These are phyloP conservation scores for Phytophthora hybrid DNA, from an alignment of 352 stramenopile genomes.

Conservation along the genomic window DNA sequence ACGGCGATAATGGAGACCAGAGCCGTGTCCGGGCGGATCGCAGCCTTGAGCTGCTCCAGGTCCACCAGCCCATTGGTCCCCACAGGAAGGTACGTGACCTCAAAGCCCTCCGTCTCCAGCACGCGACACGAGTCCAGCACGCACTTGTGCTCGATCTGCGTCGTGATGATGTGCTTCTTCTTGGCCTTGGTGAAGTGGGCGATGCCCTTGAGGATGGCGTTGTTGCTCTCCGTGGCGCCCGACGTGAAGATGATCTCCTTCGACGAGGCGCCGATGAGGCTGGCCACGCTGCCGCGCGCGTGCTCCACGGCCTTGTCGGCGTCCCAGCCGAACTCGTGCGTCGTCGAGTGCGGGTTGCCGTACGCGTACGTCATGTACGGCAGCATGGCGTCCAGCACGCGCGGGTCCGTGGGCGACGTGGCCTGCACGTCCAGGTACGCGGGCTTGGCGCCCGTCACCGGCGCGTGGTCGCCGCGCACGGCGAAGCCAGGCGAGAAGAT, in stretches of 20 bases:
- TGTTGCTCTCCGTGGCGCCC: slow-evolving; percentile 99
- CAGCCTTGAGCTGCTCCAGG: slow-evolving; percentile 93
- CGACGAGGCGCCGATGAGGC: slow-evolving; percentile 94
- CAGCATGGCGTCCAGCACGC: slow-evolving; percentile 99
- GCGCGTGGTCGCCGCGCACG: slow-evolving; percentile 64
- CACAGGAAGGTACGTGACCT: slow-evolving; percentile 98
- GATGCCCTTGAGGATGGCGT: slow-evolving; percentile 98
- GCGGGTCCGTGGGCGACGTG: slow-evolving; percentile 98
- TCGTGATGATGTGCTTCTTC: slow-evolving; percentile 99
- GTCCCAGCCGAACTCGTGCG: slow-evolving; percentile 99
- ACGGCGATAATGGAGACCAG: slow-evolving; percentile 99
- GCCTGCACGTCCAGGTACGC: slow-evolving; percentile 97
- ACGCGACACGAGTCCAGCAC: slow-evolving; percentile 98
- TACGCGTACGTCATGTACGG: slow-evolving; percentile 97
- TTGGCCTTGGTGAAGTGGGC: slow-evolving; percentile 95
- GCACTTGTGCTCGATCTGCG: slow-evolving; percentile 97
- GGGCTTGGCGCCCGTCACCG: slow-evolving; percentile 77
- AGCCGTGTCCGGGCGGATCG: slow-evolving; percentile 96
- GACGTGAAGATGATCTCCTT: slow-evolving; percentile 99
- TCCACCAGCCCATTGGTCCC: slow-evolving; percentile 95
- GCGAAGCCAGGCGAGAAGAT: slow-evolving; percentile 90
- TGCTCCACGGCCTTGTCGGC: slow-evolving; percentile 96
- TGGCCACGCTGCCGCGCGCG: slow-evolving; percentile 87
- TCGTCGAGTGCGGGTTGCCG: slow-evolving; percentile 99
- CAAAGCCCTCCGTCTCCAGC: slow-evolving; percentile 97